These are phyloP conservation scores for Athelia sp. DNA, from an alignment of 1,284 basidiomycete genomes.

Conservation along the genomic window DNA sequence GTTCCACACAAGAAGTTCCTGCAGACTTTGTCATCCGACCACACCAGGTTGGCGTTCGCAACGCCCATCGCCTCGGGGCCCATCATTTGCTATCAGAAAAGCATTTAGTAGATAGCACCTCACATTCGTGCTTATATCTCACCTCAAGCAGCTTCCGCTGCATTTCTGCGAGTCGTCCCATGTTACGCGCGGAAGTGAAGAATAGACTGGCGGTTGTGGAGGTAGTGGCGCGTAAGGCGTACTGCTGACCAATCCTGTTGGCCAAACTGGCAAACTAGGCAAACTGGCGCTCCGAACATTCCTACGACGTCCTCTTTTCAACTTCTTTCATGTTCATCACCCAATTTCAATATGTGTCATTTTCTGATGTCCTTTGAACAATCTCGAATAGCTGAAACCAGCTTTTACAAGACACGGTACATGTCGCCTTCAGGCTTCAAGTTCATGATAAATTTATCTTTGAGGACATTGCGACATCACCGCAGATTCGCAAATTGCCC, in stretches of 20 bases:
- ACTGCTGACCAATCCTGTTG: neutral
- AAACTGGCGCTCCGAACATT: neutral
- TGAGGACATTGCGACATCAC: no score
- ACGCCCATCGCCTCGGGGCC: conserved; percentile 98
- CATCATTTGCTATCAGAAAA: conserved; percentile 86
- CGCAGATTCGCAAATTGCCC: no score
- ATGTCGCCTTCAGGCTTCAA: no score
- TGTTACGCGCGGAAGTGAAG: conserved; percentile 25
- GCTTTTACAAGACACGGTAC: no score
- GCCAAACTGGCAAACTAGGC: neutral
- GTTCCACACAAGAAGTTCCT: conserved; percentile 97
- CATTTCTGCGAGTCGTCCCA: conserved; percentile 87
- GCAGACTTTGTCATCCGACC: conserved; percentile 99
- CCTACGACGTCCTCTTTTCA: neutral
- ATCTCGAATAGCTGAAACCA: no score
- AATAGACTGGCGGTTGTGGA: neutral
- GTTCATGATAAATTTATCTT: no score
- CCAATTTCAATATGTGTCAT: neutral
- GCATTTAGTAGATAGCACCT: conserved; percentile 1
- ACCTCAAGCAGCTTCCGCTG: conserved; percentile 91
- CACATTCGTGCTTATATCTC: conserved; percentile 15
- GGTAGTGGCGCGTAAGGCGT: neutral
- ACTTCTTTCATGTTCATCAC: neutral
- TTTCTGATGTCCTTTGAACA: no score
- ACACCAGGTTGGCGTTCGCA: conserved; percentile 86